Evolutionary conservation across 2,329 filamentous ascomycete species (phyloP).

Genomic region (Colletotrichum truncatum): DNA sequence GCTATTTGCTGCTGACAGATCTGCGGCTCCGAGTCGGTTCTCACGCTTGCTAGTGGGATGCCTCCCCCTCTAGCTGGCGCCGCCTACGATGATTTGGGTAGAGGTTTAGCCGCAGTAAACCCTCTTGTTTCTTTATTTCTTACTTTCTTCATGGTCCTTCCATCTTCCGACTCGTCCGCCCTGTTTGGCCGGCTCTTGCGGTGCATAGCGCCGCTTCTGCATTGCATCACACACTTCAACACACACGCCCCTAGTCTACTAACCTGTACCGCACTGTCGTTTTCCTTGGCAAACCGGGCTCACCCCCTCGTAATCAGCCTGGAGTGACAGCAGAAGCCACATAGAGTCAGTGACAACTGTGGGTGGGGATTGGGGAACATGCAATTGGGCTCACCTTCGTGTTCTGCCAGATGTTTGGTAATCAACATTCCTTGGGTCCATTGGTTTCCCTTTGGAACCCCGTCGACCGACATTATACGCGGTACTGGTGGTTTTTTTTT

Average conservation of each 20-base stretch:
- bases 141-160: slow-evolving; percentile 20
- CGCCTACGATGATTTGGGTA: too few species aligned
- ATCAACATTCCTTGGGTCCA: neutral
- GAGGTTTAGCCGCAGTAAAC: slow-evolving; percentile 5
- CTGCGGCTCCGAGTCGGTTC: slow-evolving; percentile 5
- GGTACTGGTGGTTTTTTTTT: neutral
- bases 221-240: slow-evolving; percentile 19
- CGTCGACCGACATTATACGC: neutral
- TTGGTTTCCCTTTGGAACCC: neutral
- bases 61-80: slow-evolving; percentile 2
- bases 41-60: slow-evolving; percentile 7
- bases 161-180: slow-evolving; percentile 8
- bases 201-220: slow-evolving; percentile 15
- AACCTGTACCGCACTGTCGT: slow-evolving; percentile 2
- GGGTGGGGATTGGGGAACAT: neutral
- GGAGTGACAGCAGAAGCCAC: neutral
- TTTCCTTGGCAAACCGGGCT: slow-evolving; percentile 7
- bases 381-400: neutral
- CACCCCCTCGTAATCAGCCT: neutral
- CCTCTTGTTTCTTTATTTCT: neutral
- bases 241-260: neutral
- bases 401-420: neutral
- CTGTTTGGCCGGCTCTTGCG: slow-evolving; percentile 25
- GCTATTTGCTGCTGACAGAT: slow-evolving; percentile 9
- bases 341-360: neutral